Base-by-base conservation (phyloP, 495 filamentous ascomycete genomes). In the Aeminium ludgeri region DNA sequence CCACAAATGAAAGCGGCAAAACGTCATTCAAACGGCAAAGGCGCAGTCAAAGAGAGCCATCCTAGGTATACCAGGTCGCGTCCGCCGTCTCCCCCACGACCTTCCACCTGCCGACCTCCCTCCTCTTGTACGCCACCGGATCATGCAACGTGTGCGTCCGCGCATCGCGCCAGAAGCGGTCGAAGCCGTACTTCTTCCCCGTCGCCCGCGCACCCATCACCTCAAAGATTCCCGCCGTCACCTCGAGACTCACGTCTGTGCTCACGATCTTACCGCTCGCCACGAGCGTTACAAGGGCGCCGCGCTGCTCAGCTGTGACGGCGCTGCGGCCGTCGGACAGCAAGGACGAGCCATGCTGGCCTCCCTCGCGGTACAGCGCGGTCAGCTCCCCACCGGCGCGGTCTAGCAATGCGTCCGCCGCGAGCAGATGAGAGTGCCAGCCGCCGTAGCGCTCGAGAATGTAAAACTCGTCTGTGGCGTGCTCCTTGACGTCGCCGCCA, bases 31-130 rank as follows among this genome's bases (percentile, higher is more conserved):
- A n/a, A n/a, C n/a, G n/a, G n/a, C n/a, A n/a, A n/a, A n/a, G n/a
- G n/a, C n/a, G n/a, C n/a, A n/a, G n/a, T n/a, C n/a, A n/a, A n/a
- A n/a, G n/a, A n/a, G n/a, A n/a, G n/a, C n/a, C n/a, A n/a, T n/a
- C n/a, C n/a, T n/a, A 73, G 23, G 69, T 77, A 56, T 76, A 77
- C 72, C 72, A 76, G 17, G 63, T 66, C n/a, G 68, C 63, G 51
- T 60, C 58, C 35, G 71, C 70, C 15, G 64, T 44, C 55, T 75
- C 65, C 13, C 58, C 59, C 39, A 73, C 41, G 34, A 78, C 49
- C 27, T 63, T 53, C 53, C 53, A 76, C 46, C 67, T 54, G 0
- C 72, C 71, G 46, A 75, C 37, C 58, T 76, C 71, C 37, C 64
- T 54, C 36, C 70, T 67, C 64, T 76, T 74, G 46, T 75, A 74